Base-by-base conservation (phyloP, 2,329 filamentous ascomycete species). In the Xenosphaeropsis pyriputrescens region DNA sequence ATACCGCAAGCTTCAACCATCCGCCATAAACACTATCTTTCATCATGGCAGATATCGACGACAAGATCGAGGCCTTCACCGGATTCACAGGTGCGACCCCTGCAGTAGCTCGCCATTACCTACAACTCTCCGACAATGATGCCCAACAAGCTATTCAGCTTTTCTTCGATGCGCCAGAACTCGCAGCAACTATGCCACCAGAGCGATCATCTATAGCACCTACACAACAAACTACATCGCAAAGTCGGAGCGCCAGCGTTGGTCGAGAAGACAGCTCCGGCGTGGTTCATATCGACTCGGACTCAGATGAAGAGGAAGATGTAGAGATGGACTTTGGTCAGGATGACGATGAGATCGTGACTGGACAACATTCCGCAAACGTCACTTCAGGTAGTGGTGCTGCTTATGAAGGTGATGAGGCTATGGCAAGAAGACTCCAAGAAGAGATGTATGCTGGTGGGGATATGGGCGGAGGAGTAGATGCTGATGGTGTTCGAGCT, bases 391-490 rank as follows among this genome's bases (percentile, higher is more conserved):
- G 60, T 8, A 61, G 58, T 22, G 59, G 57, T 4, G 73, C 70
- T 13, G 65, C 76, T 34, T 74, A 82, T 46, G 88, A 95, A 45
- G 86, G 94, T 51, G 91, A 98, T 52, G 88, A 85, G 37, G 88
- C 84, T 32, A 89, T 96, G 77, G 91, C 91, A 6, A 75, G 88
- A 56, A 75, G 84, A 40, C 59, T 98, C 42, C 91, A 98, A 57
- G 83, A 98, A 52, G 86, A 98, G 58, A 71, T 94, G 53, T 96
- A 95, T 50, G 70, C 72, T 37, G 70, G 61, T 33, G 61, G 60
- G 30, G 62, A 61, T 43, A 50, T 55, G 35, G 55, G 56, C 16
- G 61, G 55, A 19, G 62, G 57, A 6, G 57, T 56, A 17, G 62
- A 62, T 42, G 53, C 63, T 29, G 78, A 78, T 48, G 79, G 68